A percentile compares a stretch with the other conserved stretches of the same genome.
Conservation (phyloP, 352 stramenopile genomes). For the Pythium myriotylum region DNA sequence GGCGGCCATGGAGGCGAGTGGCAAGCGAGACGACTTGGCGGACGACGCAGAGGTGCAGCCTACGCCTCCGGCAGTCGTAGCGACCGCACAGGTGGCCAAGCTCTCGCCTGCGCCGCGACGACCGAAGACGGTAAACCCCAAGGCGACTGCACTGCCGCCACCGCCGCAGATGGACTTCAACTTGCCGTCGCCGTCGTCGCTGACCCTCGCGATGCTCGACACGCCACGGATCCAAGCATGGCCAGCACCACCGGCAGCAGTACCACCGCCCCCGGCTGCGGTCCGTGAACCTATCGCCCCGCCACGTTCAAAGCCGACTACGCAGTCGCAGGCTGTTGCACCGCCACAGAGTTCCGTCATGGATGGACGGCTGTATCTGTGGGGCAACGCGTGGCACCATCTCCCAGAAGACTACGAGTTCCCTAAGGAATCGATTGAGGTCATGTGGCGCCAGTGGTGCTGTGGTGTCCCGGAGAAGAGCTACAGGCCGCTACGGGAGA, state of each 20-base stretch:
- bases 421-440: slow-evolving; percentile 24
- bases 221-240: background rate
- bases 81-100: background rate
- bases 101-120: background rate
- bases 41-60: background rate
- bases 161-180: background rate
- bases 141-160: background rate
- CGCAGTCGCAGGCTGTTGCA: background rate
- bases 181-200: slow-evolving; percentile 2
- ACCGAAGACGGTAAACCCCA: background rate
- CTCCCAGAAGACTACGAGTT: slow-evolving; percentile 33
- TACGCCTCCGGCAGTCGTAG: slow-evolving; percentile 1
- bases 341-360: background rate
- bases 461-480: slow-evolving; percentile 17
- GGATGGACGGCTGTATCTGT: slow-evolving; percentile 21
- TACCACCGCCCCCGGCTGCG: background rate
- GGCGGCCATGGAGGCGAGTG: slow-evolving; percentile 9
- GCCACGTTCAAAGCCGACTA: background rate
- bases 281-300: background rate
- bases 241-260: background rate
- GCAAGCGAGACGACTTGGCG: background rate
- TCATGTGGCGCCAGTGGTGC: slow-evolving; percentile 35
- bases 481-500: slow-evolving; percentile 13
- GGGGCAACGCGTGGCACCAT: slow-evolving; percentile 33
- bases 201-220: slow-evolving; percentile 16